Conservation (phyloP, 805 yeast genomes). For the Tetrapisispora arboricola region DNA sequence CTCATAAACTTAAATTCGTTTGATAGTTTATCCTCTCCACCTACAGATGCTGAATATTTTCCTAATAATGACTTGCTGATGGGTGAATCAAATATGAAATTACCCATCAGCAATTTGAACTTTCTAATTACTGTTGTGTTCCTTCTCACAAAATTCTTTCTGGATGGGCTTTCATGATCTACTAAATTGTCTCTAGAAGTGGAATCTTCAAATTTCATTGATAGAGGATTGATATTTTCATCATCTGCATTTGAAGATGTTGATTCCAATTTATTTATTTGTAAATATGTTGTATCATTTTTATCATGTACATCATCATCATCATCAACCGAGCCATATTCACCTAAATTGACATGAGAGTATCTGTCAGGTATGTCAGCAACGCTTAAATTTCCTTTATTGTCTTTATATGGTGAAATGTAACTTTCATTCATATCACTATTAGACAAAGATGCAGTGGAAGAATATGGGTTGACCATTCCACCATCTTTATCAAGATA, state of each 20-base stretch:
- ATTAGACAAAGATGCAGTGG: not conserved
- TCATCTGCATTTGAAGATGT: conserved; percentile 4
- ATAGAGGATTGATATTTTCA: not conserved
- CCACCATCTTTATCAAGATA: conserved; percentile 27
- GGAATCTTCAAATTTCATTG: not conserved
- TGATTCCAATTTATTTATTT: conserved; percentile 6
- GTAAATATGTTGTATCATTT: conserved; percentile 8
- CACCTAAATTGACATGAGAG: conserved; percentile 21
- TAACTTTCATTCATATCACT: not conserved
- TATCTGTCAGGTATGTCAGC: conserved; percentile 4
- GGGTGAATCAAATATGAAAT: conserved; percentile 80
- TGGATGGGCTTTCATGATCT: not conserved
- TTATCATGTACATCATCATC: conserved; percentile 5
- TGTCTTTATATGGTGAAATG: not conserved
- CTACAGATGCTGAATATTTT: conserved; percentile 37
- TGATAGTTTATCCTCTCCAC: conserved; percentile 31
- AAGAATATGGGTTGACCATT: conserved; percentile 28
- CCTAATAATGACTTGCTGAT: conserved; percentile 59
- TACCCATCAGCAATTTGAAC: conserved; percentile 44
- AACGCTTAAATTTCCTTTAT: not conserved
- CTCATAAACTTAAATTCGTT: conserved; percentile 75
- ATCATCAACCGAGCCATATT: conserved; percentile 11
- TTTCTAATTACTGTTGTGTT: conserved; percentile 15
- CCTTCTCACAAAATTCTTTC: conserved; percentile 5
- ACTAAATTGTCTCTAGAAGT: conserved; percentile 3